Evolutionary conservation across 2,329 filamentous ascomycete genomes (phyloP), one percentile per base, ranked within the genome.

Genomic region (Diaporthe ilicicola): DNA sequence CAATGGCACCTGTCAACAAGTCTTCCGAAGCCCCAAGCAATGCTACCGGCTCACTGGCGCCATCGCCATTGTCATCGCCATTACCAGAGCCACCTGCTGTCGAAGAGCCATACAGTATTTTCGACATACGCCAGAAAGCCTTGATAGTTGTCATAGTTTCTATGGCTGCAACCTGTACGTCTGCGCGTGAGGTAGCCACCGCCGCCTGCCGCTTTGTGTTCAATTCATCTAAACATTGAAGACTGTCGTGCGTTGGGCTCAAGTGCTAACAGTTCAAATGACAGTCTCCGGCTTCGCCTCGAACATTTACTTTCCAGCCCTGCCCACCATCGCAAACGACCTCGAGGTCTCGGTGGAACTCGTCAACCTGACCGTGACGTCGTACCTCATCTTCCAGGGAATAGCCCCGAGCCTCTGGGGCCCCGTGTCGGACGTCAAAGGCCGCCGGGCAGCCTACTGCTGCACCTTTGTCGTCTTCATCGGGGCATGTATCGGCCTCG

Each of bases 331-430:
- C 8, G 83, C 87, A 7, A 73, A 81, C 1, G 85, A 87, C 53
- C 79, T 89, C 9, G 34, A 82, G n/a, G 84, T 89, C 19, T 79
- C 80, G 7, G 74, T 75, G 34, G 74, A 79, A 0, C 74, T 82
- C 54, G 82, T 88, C 72, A 88, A 87, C 75, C 77, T 89, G 44
- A 87, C 85, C 4, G 78, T 88, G 53, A 88, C 86, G 1, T 86
- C 84, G 1, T 89, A 88, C 75, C 85, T 88, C 85, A 84, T 91
- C 66, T 86, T 91, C 37, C 89, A 91, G 79, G 89, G 86, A 24
- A 78, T 91, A 10, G 83, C 86, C 0, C 89, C 89, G 15, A 85
- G 85, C 39, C 66, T 73, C n/a, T 69, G 69, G 42, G 88, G 87
- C 0, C 85, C 85, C 4, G 78, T 91, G 37, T 86, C 88, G 1